A percentile compares a stretch with the other conserved stretches of the same genome.
Conservation (phyloP, 805 yeast species). For the Yamadazyma laniorum region DNA sequence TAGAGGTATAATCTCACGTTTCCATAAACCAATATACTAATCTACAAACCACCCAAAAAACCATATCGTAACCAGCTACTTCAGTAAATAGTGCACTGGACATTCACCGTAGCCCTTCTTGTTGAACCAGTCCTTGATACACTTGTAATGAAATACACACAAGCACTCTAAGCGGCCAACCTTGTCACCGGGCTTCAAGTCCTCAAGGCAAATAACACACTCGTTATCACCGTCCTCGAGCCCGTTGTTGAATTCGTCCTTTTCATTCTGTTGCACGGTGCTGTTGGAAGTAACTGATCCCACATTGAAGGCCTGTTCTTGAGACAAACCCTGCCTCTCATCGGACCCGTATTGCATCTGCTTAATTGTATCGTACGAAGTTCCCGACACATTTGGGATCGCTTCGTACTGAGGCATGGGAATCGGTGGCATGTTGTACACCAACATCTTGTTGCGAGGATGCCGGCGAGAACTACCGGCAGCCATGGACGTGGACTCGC, state of each 20-base stretch:
- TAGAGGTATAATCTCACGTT: too few relatives aligned
- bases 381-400: slow-evolving; percentile 20
- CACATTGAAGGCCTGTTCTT: too few relatives aligned
- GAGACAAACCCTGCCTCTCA: neutral
- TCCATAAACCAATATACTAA: too few relatives aligned
- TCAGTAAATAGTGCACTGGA: slow-evolving; percentile 65
- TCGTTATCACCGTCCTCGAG: slow-evolving; percentile 52
- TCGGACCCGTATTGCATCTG: slow-evolving; percentile 1
- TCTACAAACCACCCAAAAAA: too few relatives aligned
- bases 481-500: slow-evolving; percentile 11
- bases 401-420: slow-evolving; percentile 39
- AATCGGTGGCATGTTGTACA: slow-evolving; percentile 58
- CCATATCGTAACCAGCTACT: too few relatives aligned
- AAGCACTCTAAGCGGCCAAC: slow-evolving; percentile 92
- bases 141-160: slow-evolving; percentile 88
- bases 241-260: slow-evolving; percentile 7
- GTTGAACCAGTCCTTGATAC: slow-evolving; percentile 89
- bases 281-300: slow-evolving; percentile 23
- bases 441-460: slow-evolving; percentile 77
- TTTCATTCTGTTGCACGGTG: slow-evolving; percentile 18
- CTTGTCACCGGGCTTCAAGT: slow-evolving; percentile 77
- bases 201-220: slow-evolving; percentile 94
- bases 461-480: slow-evolving; percentile 17
- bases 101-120: slow-evolving; percentile 83
- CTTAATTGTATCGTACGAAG: slow-evolving; percentile 18